These are phyloP conservation scores for Leptographium procerum DNA, from an alignment of 2,329 filamentous ascomycete species.

Conservation along the genomic window DNA sequence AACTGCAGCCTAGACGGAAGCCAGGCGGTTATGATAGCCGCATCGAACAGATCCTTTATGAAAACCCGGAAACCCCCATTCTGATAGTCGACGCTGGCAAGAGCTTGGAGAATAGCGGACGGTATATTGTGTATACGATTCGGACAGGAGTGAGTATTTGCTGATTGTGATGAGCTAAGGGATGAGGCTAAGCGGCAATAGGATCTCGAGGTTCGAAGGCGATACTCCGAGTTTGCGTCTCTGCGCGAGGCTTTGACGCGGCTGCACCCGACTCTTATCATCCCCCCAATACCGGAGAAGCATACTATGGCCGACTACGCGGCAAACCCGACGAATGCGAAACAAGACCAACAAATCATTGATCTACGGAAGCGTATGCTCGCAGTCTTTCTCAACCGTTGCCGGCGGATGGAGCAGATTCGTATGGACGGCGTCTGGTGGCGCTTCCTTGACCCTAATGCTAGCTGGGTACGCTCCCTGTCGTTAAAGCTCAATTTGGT, in stretches of 20 bases:
- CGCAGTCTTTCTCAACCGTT: slow-evolving; percentile 87
- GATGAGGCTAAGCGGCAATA: slow-evolving; percentile 23
- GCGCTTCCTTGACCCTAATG: slow-evolving; percentile 95
- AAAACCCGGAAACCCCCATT: slow-evolving; percentile 82
- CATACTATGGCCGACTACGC: slow-evolving; percentile 98
- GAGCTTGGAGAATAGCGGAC: slow-evolving; percentile 80
- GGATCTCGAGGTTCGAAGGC: slow-evolving; percentile 88
- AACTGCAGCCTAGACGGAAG: slow-evolving; percentile 48
- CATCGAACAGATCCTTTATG: slow-evolving; percentile 94
- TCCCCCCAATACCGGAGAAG: slow-evolving; percentile 96
- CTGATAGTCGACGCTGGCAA: slow-evolving; percentile 92
- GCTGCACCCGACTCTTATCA: slow-evolving; percentile 87
- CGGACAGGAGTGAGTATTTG: slow-evolving; percentile 61
- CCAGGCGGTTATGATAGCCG: slow-evolving; percentile 88
- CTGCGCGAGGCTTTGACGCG: slow-evolving; percentile 78
- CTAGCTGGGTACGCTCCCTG: slow-evolving; percentile 71
- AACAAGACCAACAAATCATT: slow-evolving; percentile 94
- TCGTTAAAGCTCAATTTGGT: too few relatives aligned
- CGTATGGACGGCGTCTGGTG: slow-evolving; percentile 92
- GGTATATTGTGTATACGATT: slow-evolving; percentile 96
- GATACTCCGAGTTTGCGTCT: slow-evolving; percentile 95
- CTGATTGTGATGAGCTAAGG: not conserved
- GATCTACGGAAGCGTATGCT: slow-evolving; percentile 95
- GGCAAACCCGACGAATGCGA: slow-evolving; percentile 93
- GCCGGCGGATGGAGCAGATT: slow-evolving; percentile 83